These are phyloP conservation scores for Metschnikowia drakensbergensis DNA, from an alignment of 805 yeast species.

Conservation along the genomic window DNA sequence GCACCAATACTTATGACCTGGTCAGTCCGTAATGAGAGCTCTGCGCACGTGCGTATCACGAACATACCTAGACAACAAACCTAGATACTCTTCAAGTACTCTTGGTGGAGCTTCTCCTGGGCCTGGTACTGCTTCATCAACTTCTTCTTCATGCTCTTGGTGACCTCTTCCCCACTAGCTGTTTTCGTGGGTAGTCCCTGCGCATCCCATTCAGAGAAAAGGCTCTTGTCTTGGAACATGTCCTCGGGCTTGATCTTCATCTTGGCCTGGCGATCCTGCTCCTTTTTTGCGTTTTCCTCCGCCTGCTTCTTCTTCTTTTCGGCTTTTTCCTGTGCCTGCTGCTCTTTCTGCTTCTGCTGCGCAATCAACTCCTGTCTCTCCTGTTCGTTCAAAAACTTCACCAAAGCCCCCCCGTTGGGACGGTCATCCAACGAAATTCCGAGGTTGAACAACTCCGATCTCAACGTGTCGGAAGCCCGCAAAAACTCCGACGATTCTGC, in stretches of 20 bases:
- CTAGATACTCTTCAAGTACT: constrained; percentile 35
- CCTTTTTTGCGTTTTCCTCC: constrained; percentile 55
- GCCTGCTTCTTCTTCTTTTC: constrained; percentile 52
- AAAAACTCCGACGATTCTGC: constrained; percentile 52
- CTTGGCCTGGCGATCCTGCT: constrained; percentile 57
- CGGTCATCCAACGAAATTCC: constrained; percentile 91
- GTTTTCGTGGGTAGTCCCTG: constrained; percentile 79
- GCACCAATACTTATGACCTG: too few species aligned
- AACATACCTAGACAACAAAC: background rate
- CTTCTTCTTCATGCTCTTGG: constrained; percentile 85
- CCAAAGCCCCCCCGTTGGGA: constrained; percentile 71
- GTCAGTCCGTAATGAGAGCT: too few species aligned
- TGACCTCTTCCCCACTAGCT: constrained; percentile 72
- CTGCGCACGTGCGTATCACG: too few species aligned
- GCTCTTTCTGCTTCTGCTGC: constrained; percentile 52
- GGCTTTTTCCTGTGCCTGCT: constrained; percentile 55
- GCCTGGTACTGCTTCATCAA: constrained; percentile 69
- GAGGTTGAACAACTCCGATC: constrained; percentile 66
- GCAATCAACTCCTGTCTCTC: constrained; percentile 64
- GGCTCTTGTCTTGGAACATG: constrained; percentile 57
- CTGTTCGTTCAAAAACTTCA: constrained; percentile 68
- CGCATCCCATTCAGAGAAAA: constrained; percentile 77
- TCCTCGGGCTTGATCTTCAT: constrained; percentile 68
- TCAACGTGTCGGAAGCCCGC: constrained; percentile 66
- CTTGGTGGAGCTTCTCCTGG: constrained; percentile 79